phyloP scores from a whole-genome alignment of 192 early-diverging fungal species.

The Backusella macrospora region DNA sequence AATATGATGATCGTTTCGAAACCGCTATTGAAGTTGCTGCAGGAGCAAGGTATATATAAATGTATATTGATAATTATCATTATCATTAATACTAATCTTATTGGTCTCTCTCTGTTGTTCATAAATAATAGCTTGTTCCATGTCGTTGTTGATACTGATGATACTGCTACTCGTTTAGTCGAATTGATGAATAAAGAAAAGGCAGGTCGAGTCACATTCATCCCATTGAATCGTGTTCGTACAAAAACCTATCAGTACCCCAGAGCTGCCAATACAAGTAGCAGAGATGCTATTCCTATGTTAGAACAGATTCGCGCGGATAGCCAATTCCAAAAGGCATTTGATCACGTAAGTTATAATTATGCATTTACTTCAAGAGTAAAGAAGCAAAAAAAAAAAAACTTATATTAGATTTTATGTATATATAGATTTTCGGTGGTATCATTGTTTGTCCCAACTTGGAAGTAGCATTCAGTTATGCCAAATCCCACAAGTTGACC shows the following conservation, averaged over 20 bases:
- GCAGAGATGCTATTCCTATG: conserved; percentile 79
- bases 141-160: conserved; percentile 94
- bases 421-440: conserved; percentile 67
- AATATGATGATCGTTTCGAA: conserved; percentile 80
- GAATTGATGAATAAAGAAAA: conserved; percentile 58
- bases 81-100: conserved; percentile 11
- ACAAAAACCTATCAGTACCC: conserved; percentile 64
- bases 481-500: conserved; percentile 75
- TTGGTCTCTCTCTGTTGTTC: neutral
- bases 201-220: conserved; percentile 89
- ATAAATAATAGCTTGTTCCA: conserved; percentile 80
- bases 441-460: conserved; percentile 86
- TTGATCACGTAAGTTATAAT: conserved; percentile 67
- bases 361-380: too few relatives aligned
- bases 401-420: conserved; percentile 43
- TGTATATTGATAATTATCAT: neutral
- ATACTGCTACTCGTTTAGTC: conserved; percentile 80
- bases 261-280: conserved; percentile 34
- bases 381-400: neutral
- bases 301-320: conserved; percentile 78
- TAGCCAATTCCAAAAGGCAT: conserved; percentile 67
- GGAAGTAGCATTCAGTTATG: conserved; percentile 78
- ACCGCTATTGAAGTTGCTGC: conserved; percentile 90
- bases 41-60: conserved; percentile 60
- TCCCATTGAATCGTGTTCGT: conserved; percentile 91